A percentile compares a stretch with the other conserved stretches of the same genome.
These are phyloP conservation scores for Blumeria graminis DNA, from an alignment of 2,329 filamentous ascomycete species.

Conservation along the genomic window DNA sequence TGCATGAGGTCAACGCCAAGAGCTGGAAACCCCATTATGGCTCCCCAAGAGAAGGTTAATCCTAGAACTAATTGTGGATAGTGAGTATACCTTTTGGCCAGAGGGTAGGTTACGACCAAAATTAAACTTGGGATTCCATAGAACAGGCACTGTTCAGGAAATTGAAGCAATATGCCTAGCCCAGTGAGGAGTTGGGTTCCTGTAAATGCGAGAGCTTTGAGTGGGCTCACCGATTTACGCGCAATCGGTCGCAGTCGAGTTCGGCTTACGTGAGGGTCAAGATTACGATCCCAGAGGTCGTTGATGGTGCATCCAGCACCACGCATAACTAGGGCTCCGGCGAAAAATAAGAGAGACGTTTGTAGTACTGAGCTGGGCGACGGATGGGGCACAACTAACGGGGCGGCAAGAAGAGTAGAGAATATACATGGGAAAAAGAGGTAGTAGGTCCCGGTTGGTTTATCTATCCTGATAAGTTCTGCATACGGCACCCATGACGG, in stretches of 20 bases:
- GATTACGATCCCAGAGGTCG: conserved; percentile 71
- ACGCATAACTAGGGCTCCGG: conserved; percentile 63
- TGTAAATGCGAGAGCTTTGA: conserved; percentile 49
- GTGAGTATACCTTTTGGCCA: conserved; percentile 68
- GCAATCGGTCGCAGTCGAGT: conserved; percentile 63
- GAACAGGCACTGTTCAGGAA: conserved; percentile 47
- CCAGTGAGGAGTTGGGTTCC: conserved; percentile 51
- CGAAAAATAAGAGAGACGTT: conserved; percentile 45
- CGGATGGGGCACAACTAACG: conserved; percentile 36
- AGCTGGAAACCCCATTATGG: conserved; percentile 69
- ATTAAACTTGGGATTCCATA: conserved; percentile 55
- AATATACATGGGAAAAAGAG: conserved; percentile 71
- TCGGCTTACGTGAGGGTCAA: conserved; percentile 56
- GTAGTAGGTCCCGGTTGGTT: conserved; percentile 61
- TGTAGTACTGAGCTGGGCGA: conserved; percentile 34
- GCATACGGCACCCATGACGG: conserved; percentile 52
- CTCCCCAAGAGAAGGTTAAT: conserved; percentile 71
- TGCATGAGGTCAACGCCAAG: conserved; percentile 52
- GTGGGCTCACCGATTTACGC: conserved; percentile 48
- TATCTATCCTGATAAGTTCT: conserved; percentile 60
- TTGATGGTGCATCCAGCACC: conserved; percentile 77
- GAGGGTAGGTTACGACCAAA: conserved; percentile 51
- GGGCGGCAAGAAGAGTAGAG: conserved; percentile 58
- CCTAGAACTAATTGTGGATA: conserved; percentile 72
- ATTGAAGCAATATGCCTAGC: conserved; percentile 49